Evolutionary conservation across 140 eudicot genomes (phyloP).

Genomic region (Erigeron philadelphicus): DNA sequence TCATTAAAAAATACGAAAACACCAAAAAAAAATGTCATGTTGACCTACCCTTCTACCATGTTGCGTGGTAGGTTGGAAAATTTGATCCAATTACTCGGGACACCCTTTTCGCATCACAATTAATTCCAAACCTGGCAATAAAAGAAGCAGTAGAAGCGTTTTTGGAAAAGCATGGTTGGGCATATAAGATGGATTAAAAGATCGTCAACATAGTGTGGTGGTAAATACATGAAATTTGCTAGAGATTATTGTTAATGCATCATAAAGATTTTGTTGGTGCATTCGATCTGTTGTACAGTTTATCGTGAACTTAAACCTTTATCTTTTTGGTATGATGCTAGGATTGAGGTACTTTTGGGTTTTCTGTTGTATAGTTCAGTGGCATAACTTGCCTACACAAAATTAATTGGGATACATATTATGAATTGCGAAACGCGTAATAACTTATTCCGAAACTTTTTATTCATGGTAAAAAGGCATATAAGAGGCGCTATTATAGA

Average conservation of each 20-base stretch:
- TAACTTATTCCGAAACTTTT: too few species aligned
- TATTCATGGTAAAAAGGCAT: too few species aligned
- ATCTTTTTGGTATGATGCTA: slow-evolving; percentile 16
- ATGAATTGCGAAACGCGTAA: neutral
- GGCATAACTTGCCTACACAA: slow-evolving; percentile 8
- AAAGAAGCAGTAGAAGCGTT: slow-evolving; percentile 84
- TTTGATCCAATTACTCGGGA: slow-evolving; percentile 87
- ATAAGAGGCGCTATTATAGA: too few species aligned
- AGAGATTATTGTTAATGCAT: slow-evolving; percentile 13
- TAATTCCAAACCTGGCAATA: slow-evolving; percentile 81
- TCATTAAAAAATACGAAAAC: too few species aligned
- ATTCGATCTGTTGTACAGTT: slow-evolving; percentile 25
- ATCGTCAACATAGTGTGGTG: slow-evolving; percentile 9
- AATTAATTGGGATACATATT: neutral
- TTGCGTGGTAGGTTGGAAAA: slow-evolving; percentile 59
- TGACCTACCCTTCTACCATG: too few species aligned
- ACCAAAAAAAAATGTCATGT: too few species aligned
- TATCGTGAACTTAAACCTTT: slow-evolving; percentile 18
- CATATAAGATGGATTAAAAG: slow-evolving; percentile 53
- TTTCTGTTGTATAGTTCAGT: slow-evolving; percentile 8
- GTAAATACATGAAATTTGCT: slow-evolving; percentile 21
- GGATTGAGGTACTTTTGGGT: slow-evolving; percentile 1
- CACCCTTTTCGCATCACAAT: slow-evolving; percentile 46
- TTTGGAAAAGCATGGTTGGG: slow-evolving; percentile 85
- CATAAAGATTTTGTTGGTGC: slow-evolving; percentile 18